phyloP scores from a whole-genome alignment of 257 asterid genomes.

The Penstemon newberryi region DNA sequence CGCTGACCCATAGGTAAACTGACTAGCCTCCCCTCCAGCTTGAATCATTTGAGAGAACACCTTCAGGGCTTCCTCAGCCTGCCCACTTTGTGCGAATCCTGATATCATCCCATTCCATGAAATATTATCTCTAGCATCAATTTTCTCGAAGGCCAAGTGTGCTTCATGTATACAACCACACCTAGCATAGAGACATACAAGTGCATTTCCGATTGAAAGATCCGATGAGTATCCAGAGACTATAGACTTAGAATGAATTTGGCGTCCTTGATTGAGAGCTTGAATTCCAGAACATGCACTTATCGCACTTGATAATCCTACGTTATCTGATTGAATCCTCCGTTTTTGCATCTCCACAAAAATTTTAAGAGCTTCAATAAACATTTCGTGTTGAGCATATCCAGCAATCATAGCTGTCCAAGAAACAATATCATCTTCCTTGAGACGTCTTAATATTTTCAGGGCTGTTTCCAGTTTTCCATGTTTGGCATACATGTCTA shows the following conservation, averaged over 20 bases:
- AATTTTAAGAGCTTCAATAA: slow-evolving; percentile 60
- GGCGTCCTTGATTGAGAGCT: slow-evolving; percentile 71
- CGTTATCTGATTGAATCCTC: slow-evolving; percentile 64
- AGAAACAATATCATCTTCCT: slow-evolving; percentile 73
- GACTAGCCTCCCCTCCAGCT: slow-evolving; percentile 61
- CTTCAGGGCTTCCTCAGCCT: slow-evolving; percentile 66
- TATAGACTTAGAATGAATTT: slow-evolving; percentile 71
- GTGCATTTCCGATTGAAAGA: slow-evolving; percentile 76
- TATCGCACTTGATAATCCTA: slow-evolving; percentile 79
- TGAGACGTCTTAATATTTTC: slow-evolving; percentile 63
- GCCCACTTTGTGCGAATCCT: slow-evolving; percentile 84
- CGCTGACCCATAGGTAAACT: slow-evolving; percentile 82
- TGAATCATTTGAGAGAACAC: slow-evolving; percentile 63
- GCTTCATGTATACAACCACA: slow-evolving; percentile 73
- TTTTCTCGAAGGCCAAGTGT: slow-evolving; percentile 53
- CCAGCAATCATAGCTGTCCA: slow-evolving; percentile 94
- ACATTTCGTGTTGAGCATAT: slow-evolving; percentile 63
- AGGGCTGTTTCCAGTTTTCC: slow-evolving; percentile 62
- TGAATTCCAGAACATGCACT: slow-evolving; percentile 88
- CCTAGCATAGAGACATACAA: slow-evolving; percentile 74
- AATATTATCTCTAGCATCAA: slow-evolving; percentile 47
- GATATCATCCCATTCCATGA: slow-evolving; percentile 88
- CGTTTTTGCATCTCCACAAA: slow-evolving; percentile 69
- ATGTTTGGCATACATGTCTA: slow-evolving; percentile 82
- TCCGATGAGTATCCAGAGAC: slow-evolving; percentile 64